phyloP scores from a whole-genome alignment of 129 eudicot species.

The Smallanthus sonchifolius region DNA sequence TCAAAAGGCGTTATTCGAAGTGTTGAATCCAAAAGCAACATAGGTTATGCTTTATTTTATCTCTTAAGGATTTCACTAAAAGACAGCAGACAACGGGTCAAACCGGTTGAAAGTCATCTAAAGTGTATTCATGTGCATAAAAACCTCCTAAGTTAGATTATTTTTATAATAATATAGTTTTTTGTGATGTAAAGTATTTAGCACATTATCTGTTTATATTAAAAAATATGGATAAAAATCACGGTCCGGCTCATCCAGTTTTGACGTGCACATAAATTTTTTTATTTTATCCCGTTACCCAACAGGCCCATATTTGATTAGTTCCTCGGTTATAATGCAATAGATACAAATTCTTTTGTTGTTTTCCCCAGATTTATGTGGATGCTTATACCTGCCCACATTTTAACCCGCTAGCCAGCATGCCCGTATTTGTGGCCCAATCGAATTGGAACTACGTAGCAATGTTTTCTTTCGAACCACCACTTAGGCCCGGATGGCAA shows the following conservation, averaged over 20 bases:
- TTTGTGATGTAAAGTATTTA: not conserved
- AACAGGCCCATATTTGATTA: not conserved
- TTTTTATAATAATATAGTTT: not conserved
- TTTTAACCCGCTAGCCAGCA: too few relatives aligned
- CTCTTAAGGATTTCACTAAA: not conserved
- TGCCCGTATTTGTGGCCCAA: too few relatives aligned
- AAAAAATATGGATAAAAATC: not conserved
- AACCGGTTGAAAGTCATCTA: not conserved
- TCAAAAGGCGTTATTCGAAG: too few relatives aligned
- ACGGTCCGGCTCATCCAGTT: not conserved
- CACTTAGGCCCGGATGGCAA: constrained; percentile 54
- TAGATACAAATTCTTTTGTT: not conserved
- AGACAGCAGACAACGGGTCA: not conserved
- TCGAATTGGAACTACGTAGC: constrained; percentile 66
- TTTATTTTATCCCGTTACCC: not conserved
- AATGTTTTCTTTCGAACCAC: constrained; percentile 56
- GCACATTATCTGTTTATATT: not conserved
- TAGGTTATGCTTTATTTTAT: not conserved
- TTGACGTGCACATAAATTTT: not conserved
- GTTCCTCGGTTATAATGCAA: not conserved
- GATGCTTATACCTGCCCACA: too few relatives aligned
- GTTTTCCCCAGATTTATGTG: too few relatives aligned
- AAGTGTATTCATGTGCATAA: not conserved
- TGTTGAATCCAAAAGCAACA: not conserved
- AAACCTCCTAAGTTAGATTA: not conserved